Percentiles rank a stretch among this genome's conserved stretches.
phyloP scores from a whole-genome alignment of 345 rosid genomes.

The Punica granatum region DNA sequence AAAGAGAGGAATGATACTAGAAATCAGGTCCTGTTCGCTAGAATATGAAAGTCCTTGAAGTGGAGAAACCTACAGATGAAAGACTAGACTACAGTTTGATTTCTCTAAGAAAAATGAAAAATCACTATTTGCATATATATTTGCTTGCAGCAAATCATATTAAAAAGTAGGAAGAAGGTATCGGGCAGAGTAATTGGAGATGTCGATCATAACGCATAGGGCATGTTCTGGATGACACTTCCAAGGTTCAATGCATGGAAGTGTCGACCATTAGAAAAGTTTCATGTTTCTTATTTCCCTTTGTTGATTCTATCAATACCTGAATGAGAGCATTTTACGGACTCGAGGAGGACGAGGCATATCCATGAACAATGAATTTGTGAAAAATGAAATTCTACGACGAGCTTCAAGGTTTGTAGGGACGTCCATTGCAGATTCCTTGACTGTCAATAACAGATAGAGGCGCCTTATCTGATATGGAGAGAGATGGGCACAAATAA shows the following conservation, averaged over 20 bases:
- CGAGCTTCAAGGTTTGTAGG: constrained; percentile 96
- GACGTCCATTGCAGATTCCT: constrained; percentile 82
- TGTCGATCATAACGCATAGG: background rate
- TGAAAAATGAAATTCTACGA: constrained; percentile 84
- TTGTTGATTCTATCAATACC: constrained; percentile 23
- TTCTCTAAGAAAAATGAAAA: too few species aligned
- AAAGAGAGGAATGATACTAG: too few species aligned
- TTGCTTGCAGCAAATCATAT: background rate
- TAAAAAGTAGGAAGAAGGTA: background rate
- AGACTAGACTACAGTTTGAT: too few species aligned
- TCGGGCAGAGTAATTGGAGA: background rate
- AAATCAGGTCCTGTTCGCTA: background rate
- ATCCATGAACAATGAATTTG: constrained; percentile 94
- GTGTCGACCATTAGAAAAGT: background rate
- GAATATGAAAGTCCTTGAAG: background rate
- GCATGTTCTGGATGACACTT: background rate
- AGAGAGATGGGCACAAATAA: background rate
- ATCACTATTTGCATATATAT: too few species aligned
- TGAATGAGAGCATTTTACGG: constrained; percentile 92
- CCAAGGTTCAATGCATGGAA: background rate
- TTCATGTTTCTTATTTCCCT: background rate
- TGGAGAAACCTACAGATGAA: too few species aligned
- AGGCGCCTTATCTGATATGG: constrained; percentile 70
- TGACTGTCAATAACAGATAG: constrained; percentile 80
- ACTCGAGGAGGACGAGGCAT: constrained; percentile 94